These are phyloP conservation scores for Neoascochyta sp. DNA, from an alignment of 2,329 filamentous ascomycete species.

Conservation along the genomic window DNA sequence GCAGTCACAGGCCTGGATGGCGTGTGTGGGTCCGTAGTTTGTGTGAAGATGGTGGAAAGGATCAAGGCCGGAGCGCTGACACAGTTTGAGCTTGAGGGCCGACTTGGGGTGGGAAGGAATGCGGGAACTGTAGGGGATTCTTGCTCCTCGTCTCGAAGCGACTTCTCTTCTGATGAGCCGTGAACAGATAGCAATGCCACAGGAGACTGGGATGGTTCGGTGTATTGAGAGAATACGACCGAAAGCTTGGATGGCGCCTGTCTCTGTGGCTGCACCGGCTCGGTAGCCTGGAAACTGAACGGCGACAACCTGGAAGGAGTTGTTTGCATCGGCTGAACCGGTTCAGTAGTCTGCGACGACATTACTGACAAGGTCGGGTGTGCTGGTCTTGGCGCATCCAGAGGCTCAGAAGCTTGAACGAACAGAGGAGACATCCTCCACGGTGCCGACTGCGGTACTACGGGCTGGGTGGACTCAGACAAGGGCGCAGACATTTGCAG, in stretches of 20 bases:
- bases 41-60: constrained; percentile 26
- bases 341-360: constrained; percentile 18
- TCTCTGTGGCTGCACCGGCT: constrained; percentile 22
- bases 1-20: constrained; percentile 31
- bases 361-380: constrained; percentile 15
- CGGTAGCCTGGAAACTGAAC: constrained; percentile 21
- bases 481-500: constrained; percentile 23
- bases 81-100: constrained; percentile 29
- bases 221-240: constrained; percentile 25
- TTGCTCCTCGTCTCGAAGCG: constrained; percentile 30
- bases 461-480: constrained; percentile 23
- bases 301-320: constrained; percentile 15
- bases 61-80: constrained; percentile 13
- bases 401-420: constrained; percentile 24
- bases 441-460: constrained; percentile 4
- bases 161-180: constrained; percentile 25
- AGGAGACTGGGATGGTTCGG: constrained; percentile 22
- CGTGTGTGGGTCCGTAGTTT: constrained; percentile 27
- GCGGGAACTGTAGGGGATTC: constrained; percentile 34
- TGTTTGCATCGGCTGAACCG: constrained; percentile 15
- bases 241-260: constrained; percentile 18
- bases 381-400: constrained; percentile 10
- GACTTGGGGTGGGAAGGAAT: constrained; percentile 31
- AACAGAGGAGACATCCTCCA: constrained; percentile 9
- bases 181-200: constrained; percentile 8